These are phyloP conservation scores for Flaveria bidentis DNA, from an alignment of 129 eudicot species.

Conservation along the genomic window DNA sequence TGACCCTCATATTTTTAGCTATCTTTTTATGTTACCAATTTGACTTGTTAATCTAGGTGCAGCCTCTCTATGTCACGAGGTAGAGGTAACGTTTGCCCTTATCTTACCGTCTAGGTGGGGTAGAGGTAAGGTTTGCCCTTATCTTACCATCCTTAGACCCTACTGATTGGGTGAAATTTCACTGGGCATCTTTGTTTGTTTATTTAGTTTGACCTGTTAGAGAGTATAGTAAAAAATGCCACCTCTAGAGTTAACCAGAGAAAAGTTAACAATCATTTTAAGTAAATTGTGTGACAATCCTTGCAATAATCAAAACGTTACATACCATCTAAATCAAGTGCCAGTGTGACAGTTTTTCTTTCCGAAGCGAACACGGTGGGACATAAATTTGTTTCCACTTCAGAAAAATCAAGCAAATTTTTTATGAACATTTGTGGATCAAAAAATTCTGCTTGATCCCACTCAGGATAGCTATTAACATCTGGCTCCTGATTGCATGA, in stretches of 20 bases:
- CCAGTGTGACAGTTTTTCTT: constrained; percentile 72
- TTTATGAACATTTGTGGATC: constrained; percentile 81
- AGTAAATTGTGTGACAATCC: not conserved
- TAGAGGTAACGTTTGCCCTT: too few species aligned
- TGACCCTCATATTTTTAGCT: not conserved
- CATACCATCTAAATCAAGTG: constrained; percentile 95
- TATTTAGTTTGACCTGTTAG: too few species aligned
- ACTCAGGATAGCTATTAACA: constrained; percentile 48
- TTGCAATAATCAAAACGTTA: not conserved
- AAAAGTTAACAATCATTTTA: not conserved
- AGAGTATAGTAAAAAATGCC: too few species aligned
- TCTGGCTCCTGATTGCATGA: constrained; percentile 59
- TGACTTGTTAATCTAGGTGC: too few species aligned
- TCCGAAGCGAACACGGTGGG: constrained; percentile 37
- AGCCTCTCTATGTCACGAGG: too few species aligned
- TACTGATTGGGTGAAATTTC: too few species aligned
- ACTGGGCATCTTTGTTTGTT: too few species aligned
- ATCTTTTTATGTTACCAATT: not conserved
- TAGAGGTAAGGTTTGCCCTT: too few species aligned
- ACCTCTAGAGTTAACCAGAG: not conserved
- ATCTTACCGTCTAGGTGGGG: too few species aligned
- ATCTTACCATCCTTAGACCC: too few species aligned
- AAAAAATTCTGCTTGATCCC: constrained; percentile 65
- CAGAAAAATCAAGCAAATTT: constrained; percentile 64
- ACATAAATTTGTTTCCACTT: constrained; percentile 41